Percentiles rank a stretch among this genome's conserved stretches.
Conservation (phyloP, 2,329 filamentous ascomycete species). For the Tolypocladium endophyticum region DNA sequence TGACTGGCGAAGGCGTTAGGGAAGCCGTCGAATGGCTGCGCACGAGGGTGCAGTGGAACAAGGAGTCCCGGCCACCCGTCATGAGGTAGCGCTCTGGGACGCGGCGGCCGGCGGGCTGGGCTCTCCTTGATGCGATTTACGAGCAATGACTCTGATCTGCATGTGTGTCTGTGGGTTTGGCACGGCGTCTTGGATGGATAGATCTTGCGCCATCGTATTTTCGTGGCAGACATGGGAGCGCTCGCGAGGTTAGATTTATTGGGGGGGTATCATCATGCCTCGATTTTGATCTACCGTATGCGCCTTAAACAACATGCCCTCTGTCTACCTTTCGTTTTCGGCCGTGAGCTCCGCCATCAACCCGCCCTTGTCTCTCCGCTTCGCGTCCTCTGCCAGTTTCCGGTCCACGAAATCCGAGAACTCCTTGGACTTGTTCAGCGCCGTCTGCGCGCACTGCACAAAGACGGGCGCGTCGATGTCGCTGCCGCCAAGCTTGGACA, state of each 20-base stretch:
- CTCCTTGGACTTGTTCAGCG: constrained; percentile 70
- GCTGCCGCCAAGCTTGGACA: constrained; percentile 80
- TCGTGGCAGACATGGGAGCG: neutral
- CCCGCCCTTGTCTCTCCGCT: constrained; percentile 67
- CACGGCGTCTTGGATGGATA: constrained; percentile 4
- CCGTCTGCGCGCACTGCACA: constrained; percentile 64
- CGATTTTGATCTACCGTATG: neutral
- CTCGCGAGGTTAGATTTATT: neutral
- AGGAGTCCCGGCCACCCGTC: constrained; percentile 79
- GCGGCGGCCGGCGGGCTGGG: neutral
- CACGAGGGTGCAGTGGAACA: constrained; percentile 91
- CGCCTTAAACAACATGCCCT: neutral
- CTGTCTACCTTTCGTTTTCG: constrained; percentile 60
- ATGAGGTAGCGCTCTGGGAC: constrained; percentile 58
- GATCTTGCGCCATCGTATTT: constrained; percentile 1
- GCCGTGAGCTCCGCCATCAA: constrained; percentile 67
- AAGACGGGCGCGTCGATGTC: constrained; percentile 71
- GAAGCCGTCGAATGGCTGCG: constrained; percentile 97
- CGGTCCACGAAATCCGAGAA: constrained; percentile 64
- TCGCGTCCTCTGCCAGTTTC: constrained; percentile 67
- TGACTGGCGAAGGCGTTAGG: constrained; percentile 76
- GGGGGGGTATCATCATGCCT: constrained; percentile 8
- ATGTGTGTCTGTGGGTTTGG: constrained; percentile 1
- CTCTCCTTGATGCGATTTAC: neutral
- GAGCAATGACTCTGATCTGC: constrained; percentile 2